Base-by-base conservation (phyloP, 345 rosid species). In the Eutrema yunnanense region DNA sequence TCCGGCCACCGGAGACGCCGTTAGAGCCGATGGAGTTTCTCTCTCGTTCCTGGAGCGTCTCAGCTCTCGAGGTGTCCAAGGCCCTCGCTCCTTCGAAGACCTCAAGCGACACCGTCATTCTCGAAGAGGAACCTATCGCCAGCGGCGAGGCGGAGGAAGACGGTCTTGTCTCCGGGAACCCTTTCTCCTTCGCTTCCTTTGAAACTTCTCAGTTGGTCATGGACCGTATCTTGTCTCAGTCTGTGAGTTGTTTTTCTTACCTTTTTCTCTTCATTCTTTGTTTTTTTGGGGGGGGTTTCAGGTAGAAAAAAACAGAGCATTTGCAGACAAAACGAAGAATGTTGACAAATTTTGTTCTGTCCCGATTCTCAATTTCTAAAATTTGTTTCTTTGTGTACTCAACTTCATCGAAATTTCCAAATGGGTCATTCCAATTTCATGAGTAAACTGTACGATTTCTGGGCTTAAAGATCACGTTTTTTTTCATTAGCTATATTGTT, bases 1-100 rank as follows among this genome's bases (percentile, higher is more conserved):
- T 76, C 87, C 78, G 87, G 36, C 97, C 90, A 19, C 98, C 97
- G 83, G 96, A 94, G 76, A 86, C 96, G 0, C 97, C 96, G 0
- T 58, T 72, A 4, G 93, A 89, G 77, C 90, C 97, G 50, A 94
- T 94, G 96, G 97, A 94, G 84, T 94, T 89, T 69, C 87, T 94
- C 9, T 87, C 98, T 19, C 96, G 97, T 6, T 89, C 98, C 0
- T 94, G 98, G 96, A 91, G 98, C 59, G 73, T 89, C n/a, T 94
- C 98, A 8, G 90, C 97, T 13, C 77, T 73, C 3, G 87, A 89
- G 55, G 91, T 92, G 51, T 89, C 96, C 2, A 88, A 85, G 71
- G 93, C 89, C 4, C 78, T 94, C 13, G 81, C 73, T 66, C 61
- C 78, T 47, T 27, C 82, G 0, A 83, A 83, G 22, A 66, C 78